Percentiles rank a stretch among this genome's conserved stretches.
These are phyloP conservation scores for Magnusiomyces sp. DNA, from an alignment of 1,139 yeast species.

Conservation along the genomic window DNA sequence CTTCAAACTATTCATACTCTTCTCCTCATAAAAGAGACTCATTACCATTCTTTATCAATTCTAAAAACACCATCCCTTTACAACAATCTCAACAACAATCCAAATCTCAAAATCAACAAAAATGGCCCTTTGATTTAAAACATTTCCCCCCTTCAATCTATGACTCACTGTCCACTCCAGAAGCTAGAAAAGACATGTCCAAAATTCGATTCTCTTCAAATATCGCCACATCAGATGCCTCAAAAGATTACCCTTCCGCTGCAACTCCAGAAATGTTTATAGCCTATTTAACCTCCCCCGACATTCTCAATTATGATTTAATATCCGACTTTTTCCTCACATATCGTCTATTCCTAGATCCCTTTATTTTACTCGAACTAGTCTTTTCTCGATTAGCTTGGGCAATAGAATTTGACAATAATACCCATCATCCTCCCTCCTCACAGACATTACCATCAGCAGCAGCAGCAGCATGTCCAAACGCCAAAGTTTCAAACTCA, in stretches of 20 bases:
- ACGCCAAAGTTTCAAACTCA: constrained; percentile 1
- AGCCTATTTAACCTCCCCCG: constrained; percentile 71
- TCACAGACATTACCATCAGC: background rate
- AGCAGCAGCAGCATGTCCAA: background rate
- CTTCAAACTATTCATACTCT: background rate
- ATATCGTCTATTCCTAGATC: constrained; percentile 59
- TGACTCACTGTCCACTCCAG: constrained; percentile 6
- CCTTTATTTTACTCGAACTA: constrained; percentile 50
- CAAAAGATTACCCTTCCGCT: constrained; percentile 6
- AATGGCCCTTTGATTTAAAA: constrained; percentile 8
- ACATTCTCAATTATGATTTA: constrained; percentile 65
- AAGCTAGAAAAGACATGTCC: constrained; percentile 5
- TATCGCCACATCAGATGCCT: background rate
- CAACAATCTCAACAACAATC: background rate
- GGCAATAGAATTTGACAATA: constrained; percentile 40
- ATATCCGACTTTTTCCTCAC: constrained; percentile 81
- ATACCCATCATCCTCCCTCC: constrained; percentile 19
- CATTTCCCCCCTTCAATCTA: constrained; percentile 5
- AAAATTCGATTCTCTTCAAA: constrained; percentile 6
- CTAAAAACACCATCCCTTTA: background rate
- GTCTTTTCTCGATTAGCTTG: constrained; percentile 62
- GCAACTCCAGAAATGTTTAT: constrained; percentile 44
- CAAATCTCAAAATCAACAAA: background rate
- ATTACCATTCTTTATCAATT: background rate
- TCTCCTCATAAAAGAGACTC: background rate